Conservation (phyloP, 2,329 filamentous ascomycete species). For the Podosphaera xanthii region DNA sequence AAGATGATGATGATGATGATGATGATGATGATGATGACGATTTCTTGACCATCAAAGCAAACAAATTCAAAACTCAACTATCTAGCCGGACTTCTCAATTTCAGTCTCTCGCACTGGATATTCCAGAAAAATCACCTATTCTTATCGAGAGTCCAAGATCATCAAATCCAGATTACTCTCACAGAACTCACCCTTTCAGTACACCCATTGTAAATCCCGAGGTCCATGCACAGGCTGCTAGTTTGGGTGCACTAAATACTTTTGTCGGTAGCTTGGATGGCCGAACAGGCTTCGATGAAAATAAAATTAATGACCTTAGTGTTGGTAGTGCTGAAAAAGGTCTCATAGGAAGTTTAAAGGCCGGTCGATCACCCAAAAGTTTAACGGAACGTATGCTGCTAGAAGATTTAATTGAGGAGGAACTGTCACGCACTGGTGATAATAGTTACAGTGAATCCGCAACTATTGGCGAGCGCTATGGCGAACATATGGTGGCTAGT, state of each 20-base stretch:
- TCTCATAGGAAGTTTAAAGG: constrained; percentile 4
- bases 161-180: constrained; percentile 23
- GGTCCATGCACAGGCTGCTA: constrained; percentile 25
- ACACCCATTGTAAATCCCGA: constrained; percentile 29
- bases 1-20: neutral
- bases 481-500: too few species aligned
- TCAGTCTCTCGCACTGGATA: constrained; percentile 7
- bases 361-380: constrained; percentile 11
- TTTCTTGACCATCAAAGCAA: neutral
- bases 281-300: constrained; percentile 13
- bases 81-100: constrained; percentile 3
- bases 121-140: constrained; percentile 2
- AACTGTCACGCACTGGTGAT: neutral
- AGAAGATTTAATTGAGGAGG: constrained; percentile 11
- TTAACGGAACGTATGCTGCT: constrained; percentile 15
- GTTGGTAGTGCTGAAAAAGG: constrained; percentile 3
- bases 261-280: constrained; percentile 28
- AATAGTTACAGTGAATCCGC: too few species aligned
- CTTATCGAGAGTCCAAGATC: neutral
- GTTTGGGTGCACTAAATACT: constrained; percentile 24
- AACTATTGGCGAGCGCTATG: too few species aligned
- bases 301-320: constrained; percentile 10
- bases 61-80: neutral
- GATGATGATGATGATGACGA: neutral
- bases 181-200: constrained; percentile 27